Percentiles rank a stretch among this genome's conserved stretches.
Conservation (phyloP, 129 eudicot genomes). For the Scalesia atractyloides region DNA sequence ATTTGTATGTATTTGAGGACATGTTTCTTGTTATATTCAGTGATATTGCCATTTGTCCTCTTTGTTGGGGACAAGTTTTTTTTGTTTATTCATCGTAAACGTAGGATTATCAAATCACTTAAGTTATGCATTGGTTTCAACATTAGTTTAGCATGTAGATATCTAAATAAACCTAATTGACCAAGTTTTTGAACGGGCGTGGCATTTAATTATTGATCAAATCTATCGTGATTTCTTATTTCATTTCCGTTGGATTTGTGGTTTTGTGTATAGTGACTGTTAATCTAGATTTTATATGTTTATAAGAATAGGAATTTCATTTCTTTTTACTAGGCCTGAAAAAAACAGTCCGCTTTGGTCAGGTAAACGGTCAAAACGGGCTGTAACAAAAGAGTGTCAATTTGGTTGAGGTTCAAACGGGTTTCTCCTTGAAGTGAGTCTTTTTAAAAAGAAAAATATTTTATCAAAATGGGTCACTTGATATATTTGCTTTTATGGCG, state of each 20-base stretch:
- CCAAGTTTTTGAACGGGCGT: neutral
- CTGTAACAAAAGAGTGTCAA: no score
- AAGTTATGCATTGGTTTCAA: neutral
- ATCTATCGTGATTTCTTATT: neutral
- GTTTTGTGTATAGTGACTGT: no score
- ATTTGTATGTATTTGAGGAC: slow-evolving; percentile 28
- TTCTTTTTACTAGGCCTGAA: no score
- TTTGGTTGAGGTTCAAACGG: no score
- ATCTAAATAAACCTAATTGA: neutral
- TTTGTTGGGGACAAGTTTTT: slow-evolving; percentile 13
- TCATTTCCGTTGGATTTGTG: neutral
- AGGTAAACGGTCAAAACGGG: no score
- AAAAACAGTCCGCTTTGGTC: no score
- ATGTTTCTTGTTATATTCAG: slow-evolving; percentile 20
- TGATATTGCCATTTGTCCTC: slow-evolving; percentile 15
- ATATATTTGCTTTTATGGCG: no score
- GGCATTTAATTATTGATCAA: neutral
- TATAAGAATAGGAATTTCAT: no score
- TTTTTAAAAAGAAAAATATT: no score
- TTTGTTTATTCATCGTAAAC: slow-evolving; percentile 15
- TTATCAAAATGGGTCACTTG: no score
- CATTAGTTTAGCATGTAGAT: neutral
- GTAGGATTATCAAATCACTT: slow-evolving; percentile 17
- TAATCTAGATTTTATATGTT: no score
- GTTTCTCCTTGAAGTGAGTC: no score